Conservation (phyloP, 1,284 basidiomycete genomes). For the Tremellales sp. region DNA sequence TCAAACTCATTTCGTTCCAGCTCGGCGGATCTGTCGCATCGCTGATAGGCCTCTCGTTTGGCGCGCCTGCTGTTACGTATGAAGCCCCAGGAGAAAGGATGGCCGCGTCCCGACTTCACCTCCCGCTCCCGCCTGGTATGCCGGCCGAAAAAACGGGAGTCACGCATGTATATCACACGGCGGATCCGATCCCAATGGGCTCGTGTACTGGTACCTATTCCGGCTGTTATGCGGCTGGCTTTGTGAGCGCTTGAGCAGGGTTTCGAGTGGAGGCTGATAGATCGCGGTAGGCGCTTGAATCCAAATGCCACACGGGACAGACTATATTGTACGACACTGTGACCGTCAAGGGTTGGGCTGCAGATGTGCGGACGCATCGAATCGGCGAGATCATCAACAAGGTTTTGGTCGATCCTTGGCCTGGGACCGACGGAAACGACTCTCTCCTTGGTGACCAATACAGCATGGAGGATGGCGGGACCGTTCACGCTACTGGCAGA, state of each 20-base stretch:
- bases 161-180: constrained; percentile 58
- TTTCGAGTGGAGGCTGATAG: not conserved
- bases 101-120: constrained; percentile 78
- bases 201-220: constrained; percentile 50
- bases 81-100: constrained; percentile 89
- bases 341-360: constrained; percentile 72
- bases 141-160: constrained; percentile 46
- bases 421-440: constrained; percentile 45
- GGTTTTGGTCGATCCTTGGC: constrained; percentile 72
- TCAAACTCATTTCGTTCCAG: constrained; percentile 13
- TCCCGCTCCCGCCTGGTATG: constrained; percentile 61
- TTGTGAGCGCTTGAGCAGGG: constrained; percentile 22
- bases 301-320: constrained; percentile 74
- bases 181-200: constrained; percentile 51
- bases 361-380: constrained; percentile 70
- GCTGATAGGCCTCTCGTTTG: constrained; percentile 87
- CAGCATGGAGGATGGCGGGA: not conserved
- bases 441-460: no score
- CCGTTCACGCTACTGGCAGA: not conserved
- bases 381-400: constrained; percentile 72
- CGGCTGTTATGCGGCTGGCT: constrained; percentile 49
- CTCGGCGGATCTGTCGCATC: constrained; percentile 82
- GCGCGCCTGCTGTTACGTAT: constrained; percentile 82
- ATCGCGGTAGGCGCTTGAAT: constrained; percentile 39
- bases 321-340: constrained; percentile 86